Base-by-base conservation (phyloP, 2,329 filamentous ascomycete genomes). In the Xylariaceae sp. region DNA sequence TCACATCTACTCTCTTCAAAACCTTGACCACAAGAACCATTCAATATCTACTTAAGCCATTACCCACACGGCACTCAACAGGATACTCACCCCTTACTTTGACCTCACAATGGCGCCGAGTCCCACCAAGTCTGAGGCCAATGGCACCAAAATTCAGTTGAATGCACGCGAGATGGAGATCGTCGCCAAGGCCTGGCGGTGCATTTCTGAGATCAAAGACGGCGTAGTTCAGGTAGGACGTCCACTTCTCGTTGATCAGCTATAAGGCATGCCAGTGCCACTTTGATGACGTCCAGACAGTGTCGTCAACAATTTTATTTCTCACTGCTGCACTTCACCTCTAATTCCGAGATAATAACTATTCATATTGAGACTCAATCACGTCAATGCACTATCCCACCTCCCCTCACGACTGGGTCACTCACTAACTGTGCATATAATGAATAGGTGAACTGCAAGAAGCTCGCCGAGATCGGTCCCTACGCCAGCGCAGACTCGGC, bases 401-500 rank as follows among this genome's bases (percentile, higher is more conserved):
- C 29, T 20, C 12, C 14, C n/a, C 14, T 19, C 20, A 20, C 16
- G 40, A 21, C 14, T n/a, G n/a, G n/a, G n/a, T 20, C 44, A 29
- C 14, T 20, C 23, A 32, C 29, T 44, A 23, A 50, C 23, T 3
- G 12, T 10, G 42, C 9, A 26, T 18, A 12, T 42, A 23, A 42
- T 9, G 3, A 16, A 9, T 40, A 63, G 61, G 29, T 63, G 4
- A 50, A 63, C 40, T 20, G 20, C 20, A 21, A 21, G 18, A 61
- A 59, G 47, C 56, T 63, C 18, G 49, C 55, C 18, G 18, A 44
- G 21, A 20, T 59, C 4, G 59, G 54, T 19, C 12, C 6, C 16
- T 63, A 63, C 41, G 51, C 56, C n/a, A 59, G 51, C 47, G 51
- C 47, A 1, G 56, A 61, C 50, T 63, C 61, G 3, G 61, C 61